These are phyloP conservation scores for Phascolomyces articulosus DNA, from an alignment of 371 early-diverging fungal species.

Conservation along the genomic window DNA sequence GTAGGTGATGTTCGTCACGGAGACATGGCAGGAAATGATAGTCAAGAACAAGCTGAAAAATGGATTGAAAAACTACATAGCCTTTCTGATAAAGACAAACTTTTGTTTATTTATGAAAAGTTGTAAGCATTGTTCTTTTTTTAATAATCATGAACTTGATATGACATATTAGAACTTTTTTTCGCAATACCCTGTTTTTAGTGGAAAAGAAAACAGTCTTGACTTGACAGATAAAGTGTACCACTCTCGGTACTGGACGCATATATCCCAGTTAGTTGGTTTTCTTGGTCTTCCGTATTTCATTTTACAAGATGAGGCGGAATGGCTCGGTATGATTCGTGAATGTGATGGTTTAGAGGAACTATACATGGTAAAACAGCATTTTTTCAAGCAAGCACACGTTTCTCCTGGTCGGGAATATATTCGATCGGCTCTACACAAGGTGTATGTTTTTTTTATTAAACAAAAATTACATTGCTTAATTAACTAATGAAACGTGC, in stretches of 20 bases:
- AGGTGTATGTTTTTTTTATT: not conserved
- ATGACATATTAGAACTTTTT: not conserved
- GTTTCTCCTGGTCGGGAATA: not conserved
- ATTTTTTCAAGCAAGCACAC: not conserved
- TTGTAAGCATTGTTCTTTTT: not conserved
- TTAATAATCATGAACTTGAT: not conserved
- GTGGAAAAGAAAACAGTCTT: constrained; percentile 1
- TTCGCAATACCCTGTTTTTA: not conserved
- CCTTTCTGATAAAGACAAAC: not conserved
- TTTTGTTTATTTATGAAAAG: not conserved
- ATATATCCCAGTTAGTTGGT: not conserved
- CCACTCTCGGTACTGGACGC: not conserved
- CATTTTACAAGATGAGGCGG: not conserved
- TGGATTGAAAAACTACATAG: not conserved
- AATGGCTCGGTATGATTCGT: not conserved
- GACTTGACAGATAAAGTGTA: not conserved
- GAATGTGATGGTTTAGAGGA: not conserved
- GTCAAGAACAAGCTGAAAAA: not conserved
- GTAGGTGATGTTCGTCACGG: not conserved
- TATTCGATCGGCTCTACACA: not conserved
- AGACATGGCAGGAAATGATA: not conserved
- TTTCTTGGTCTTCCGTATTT: not conserved
- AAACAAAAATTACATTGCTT: not conserved
- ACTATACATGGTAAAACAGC: not conserved
- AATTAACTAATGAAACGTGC: not conserved